Base-by-base conservation (phyloP, 805 yeast genomes). In the Candida tibetensis region DNA sequence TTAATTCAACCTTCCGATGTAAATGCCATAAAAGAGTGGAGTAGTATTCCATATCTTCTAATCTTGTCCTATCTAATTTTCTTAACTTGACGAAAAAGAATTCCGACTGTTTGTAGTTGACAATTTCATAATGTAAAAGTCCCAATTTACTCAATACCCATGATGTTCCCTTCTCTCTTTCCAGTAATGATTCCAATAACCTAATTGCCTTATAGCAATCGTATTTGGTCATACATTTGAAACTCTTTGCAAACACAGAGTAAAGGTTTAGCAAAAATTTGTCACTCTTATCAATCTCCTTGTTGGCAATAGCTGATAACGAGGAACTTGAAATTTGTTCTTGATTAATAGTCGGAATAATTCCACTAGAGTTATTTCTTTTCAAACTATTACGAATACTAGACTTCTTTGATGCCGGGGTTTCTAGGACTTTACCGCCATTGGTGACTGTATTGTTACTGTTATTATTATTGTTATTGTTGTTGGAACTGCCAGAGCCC, bases 21-120 rank as follows among this genome's bases (percentile, higher is more conserved):
- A 89, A 63, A 65, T 93, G 98, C 99, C 99, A 91, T 41, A 91
- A 69, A 19, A 89, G 67, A 0, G 98, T 91, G 0, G 96, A 88
- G 55, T 78, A 89, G 49, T 81, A 79, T 53, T 93, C 98, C 93
- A 91, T 87, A 55, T 89, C 98, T 44, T 79, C 81, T 12, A 82
- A 57, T 40, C 98, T 71, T 8, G 90, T 85, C 29, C 91, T 76
- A 61, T 89, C 96, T 17, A 82, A 42, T 38, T 66, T 66, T 37
- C 95, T 71, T 39, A 93, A 68, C 47, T 71, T 72, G 13, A 63
- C 62, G 53, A 85, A 91, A 48, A 74, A 79, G 30, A 66, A 58
- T 44, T 81, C 85, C 6, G 95, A 75, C 58, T 83, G 84, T 41
- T 79, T 81, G 61, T 91, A 91, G 57, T 88, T 85, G 14, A 85